A percentile compares a stretch with the other conserved stretches of the same genome.
Conservation (phyloP, 2,329 filamentous ascomycete species). For the Setomelanomma holmii region DNA sequence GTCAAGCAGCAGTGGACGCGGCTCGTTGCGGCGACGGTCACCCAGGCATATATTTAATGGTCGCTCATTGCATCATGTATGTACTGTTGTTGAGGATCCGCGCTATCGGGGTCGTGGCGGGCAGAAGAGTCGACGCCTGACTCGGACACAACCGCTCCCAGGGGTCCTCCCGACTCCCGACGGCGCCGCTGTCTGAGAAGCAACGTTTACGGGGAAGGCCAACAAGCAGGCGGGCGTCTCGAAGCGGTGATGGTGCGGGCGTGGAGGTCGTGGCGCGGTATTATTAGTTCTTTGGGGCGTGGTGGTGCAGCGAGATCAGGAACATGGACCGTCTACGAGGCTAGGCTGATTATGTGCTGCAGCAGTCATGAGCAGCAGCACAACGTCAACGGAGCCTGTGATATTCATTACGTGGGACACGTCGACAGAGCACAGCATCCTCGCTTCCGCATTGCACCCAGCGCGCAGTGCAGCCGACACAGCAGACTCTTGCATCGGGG, state of each 20-base stretch:
- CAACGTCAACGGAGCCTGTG: no score
- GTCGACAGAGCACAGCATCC: not conserved
- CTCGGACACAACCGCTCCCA: conserved; percentile 1
- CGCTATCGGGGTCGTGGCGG: conserved; percentile 9
- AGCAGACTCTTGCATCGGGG: not conserved
- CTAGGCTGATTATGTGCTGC: conserved; percentile 3
- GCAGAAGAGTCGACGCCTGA: conserved; percentile 7
- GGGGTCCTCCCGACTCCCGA: conserved; percentile 2
- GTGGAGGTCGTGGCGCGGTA: not conserved
- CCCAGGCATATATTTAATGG: not conserved
- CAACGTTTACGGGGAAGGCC: not conserved
- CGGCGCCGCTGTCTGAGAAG: conserved; percentile 4
- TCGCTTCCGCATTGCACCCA: not conserved
- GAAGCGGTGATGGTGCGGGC: not conserved
- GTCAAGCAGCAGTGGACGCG: conserved; percentile 1
- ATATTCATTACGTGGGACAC: not conserved
- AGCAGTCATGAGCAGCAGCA: not conserved
- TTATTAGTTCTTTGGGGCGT: not conserved
- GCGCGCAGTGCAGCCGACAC: not conserved
- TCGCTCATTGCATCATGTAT: not conserved
- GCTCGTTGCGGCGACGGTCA: not conserved
- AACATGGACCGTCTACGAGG: conserved; percentile 2
- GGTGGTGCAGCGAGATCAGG: conserved; percentile 9
- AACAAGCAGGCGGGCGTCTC: not conserved
- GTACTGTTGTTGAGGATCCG: not conserved